These are phyloP conservation scores for Flaveria robusta DNA, from an alignment of 129 eudicot genomes.

Conservation along the genomic window DNA sequence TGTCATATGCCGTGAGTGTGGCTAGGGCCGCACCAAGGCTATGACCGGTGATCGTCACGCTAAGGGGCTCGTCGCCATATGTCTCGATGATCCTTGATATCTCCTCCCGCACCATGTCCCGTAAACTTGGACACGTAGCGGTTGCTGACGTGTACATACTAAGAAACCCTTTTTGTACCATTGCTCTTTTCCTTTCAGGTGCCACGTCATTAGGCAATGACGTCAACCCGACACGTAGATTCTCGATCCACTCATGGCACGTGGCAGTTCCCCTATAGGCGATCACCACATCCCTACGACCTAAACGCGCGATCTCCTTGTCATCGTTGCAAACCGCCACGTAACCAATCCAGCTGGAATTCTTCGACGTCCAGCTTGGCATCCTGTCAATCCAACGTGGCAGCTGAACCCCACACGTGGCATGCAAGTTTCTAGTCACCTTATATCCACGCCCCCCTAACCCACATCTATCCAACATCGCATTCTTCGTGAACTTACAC, in stretches of 20 bases:
- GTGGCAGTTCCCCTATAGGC: conserved; percentile 82
- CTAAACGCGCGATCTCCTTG: conserved; percentile 65
- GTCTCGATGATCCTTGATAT: conserved; percentile 44
- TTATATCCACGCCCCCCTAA: conserved; percentile 59
- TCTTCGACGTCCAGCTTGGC: conserved; percentile 42
- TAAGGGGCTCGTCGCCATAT: conserved; percentile 62
- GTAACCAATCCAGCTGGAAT: conserved; percentile 81
- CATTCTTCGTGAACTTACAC: conserved; percentile 34
- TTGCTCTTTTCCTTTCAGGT: conserved; percentile 36
- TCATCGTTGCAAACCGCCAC: conserved; percentile 80
- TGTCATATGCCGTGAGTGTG: conserved; percentile 70
- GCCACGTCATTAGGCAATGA: conserved; percentile 53
- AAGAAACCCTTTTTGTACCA: conserved; percentile 80
- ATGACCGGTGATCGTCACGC: conserved; percentile 80
- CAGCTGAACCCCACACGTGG: conserved; percentile 67
- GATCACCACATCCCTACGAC: conserved; percentile 87
- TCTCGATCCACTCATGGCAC: conserved; percentile 80
- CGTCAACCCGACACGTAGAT: conserved; percentile 61
- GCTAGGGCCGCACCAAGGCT: conserved; percentile 89
- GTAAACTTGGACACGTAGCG: conserved; percentile 47
- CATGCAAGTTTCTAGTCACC: conserved; percentile 59
- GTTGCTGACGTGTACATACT: conserved; percentile 75
- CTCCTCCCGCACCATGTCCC: conserved; percentile 58
- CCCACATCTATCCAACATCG: conserved; percentile 58
- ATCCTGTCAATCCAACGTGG: conserved; percentile 51